These are phyloP conservation scores for Astragalus glycyphyllos DNA, from an alignment of 306 rosid genomes.

Conservation along the genomic window DNA sequence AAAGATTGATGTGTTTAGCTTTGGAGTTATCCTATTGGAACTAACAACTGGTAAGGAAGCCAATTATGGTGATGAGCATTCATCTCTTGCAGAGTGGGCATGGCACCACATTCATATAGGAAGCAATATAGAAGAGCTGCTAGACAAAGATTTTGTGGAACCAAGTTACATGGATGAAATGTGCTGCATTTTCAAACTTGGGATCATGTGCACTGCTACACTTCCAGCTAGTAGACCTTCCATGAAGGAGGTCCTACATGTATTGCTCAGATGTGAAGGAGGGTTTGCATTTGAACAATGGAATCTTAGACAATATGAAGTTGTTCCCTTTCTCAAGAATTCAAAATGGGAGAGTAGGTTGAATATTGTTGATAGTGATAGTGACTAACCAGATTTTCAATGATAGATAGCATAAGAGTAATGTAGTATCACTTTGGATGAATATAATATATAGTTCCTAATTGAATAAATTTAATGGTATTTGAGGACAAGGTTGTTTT, in stretches of 20 bases:
- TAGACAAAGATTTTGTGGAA: slow-evolving; percentile 66
- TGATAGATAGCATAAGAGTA: no score
- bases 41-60: slow-evolving; percentile 71
- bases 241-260: slow-evolving; percentile 65
- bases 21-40: slow-evolving; percentile 78
- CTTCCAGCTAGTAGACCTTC: slow-evolving; percentile 65
- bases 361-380: slow-evolving; percentile 36
- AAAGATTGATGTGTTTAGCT: slow-evolving; percentile 79
- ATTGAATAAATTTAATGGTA: no score
- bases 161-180: slow-evolving; percentile 55
- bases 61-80: slow-evolving; percentile 58
- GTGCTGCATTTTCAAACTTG: slow-evolving; percentile 65
- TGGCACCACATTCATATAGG: slow-evolving; percentile 51
- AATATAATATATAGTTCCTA: no score
- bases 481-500: no score
- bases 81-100: slow-evolving; percentile 73
- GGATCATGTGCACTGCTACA: slow-evolving; percentile 58
- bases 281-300: slow-evolving; percentile 21
- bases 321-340: slow-evolving; percentile 59
- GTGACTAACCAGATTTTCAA: neutral
- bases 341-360: slow-evolving; percentile 44
- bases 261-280: slow-evolving; percentile 45
- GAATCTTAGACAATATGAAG: slow-evolving; percentile 33
- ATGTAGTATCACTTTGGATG: no score
- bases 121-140: slow-evolving; percentile 46